Percentiles rank a stretch among this genome's conserved stretches.
Evolutionary conservation across 768 basidiomycete genomes (phyloP).

Genomic region (Suillus brevipes): DNA sequence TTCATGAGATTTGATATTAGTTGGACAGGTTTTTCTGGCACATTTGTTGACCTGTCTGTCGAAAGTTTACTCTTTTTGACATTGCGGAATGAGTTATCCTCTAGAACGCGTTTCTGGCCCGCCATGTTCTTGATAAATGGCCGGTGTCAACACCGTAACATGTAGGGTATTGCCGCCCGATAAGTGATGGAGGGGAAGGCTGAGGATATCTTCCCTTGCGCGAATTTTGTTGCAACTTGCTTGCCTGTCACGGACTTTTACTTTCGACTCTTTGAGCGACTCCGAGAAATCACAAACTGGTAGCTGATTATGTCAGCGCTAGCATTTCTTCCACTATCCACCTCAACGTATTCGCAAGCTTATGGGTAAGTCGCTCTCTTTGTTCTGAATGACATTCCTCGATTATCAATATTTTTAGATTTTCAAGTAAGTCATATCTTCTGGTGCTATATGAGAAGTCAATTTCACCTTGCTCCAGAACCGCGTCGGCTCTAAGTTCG

Average conservation of each 20-base stretch:
- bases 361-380: slow-evolving; percentile 1
- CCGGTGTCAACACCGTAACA: background rate
- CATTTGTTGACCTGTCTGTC: slow-evolving; percentile 27
- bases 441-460: background rate
- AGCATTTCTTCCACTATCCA: background rate
- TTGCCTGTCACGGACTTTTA: background rate
- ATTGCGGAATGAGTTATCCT: slow-evolving; percentile 53
- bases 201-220: background rate
- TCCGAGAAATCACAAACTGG: background rate
- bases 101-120: slow-evolving; percentile 61
- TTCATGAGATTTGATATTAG: slow-evolving; percentile 41
- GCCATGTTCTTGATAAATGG: slow-evolving; percentile 34
- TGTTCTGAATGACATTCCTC: background rate
- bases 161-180: background rate
- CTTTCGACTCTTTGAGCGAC: background rate
- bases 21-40: slow-evolving; percentile 29
- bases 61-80: slow-evolving; percentile 62
- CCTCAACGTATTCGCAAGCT: background rate
- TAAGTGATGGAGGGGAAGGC: background rate
- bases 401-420: slow-evolving; percentile 41
- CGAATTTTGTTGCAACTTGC: background rate
- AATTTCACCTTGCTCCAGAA: slow-evolving; percentile 51
- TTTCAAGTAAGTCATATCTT: slow-evolving; percentile 55
- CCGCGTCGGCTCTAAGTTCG: slow-evolving; percentile 94
- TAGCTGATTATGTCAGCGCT: slow-evolving; percentile 2